A percentile compares a stretch with the other conserved stretches of the same genome.
These are phyloP conservation scores for Porcisia hertigi DNA, from an alignment of 208 protist species.

Conservation along the genomic window DNA sequence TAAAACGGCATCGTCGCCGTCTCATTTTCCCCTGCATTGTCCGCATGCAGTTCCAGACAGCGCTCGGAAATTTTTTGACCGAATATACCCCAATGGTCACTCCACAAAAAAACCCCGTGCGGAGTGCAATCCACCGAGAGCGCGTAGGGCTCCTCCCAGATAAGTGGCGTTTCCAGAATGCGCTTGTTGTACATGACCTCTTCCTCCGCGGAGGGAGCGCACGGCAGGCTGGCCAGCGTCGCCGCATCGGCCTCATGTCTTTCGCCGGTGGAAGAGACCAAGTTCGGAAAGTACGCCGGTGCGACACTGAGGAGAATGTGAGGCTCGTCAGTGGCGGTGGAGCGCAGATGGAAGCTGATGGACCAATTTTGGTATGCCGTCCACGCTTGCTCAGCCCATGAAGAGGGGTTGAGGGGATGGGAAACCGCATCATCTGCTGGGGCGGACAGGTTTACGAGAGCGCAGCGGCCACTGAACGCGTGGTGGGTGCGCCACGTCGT, in stretches of 20 bases:
- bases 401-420: not conserved
- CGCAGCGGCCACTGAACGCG: conserved; percentile 76
- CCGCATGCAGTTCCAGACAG: conserved; percentile 15
- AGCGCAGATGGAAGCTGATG: conserved; percentile 43
- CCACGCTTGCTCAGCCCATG: conserved; percentile 24
- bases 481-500: conserved; percentile 76
- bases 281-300: conserved; percentile 56
- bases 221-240: conserved; percentile 16
- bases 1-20: not conserved
- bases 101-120: conserved; percentile 69
- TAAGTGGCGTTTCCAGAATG: conserved; percentile 76
- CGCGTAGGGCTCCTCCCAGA: conserved; percentile 76
- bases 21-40: not conserved
- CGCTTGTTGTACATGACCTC: conserved; percentile 50
- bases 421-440: not conserved
- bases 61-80: conserved; percentile 31
- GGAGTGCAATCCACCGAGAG: conserved; percentile 66
- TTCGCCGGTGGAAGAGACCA: conserved; percentile 23
- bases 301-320: conserved; percentile 76
- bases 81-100: conserved; percentile 67
- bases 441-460: conserved; percentile 3
- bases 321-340: conserved; percentile 36
- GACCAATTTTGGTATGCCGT: conserved; percentile 51
- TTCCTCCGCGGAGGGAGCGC: conserved; percentile 39
- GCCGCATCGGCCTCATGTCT: conserved; percentile 7